Percentiles rank a stretch among this genome's conserved stretches.
phyloP scores from a whole-genome alignment of 441 rosid genomes.

The Breynia disticha region DNA sequence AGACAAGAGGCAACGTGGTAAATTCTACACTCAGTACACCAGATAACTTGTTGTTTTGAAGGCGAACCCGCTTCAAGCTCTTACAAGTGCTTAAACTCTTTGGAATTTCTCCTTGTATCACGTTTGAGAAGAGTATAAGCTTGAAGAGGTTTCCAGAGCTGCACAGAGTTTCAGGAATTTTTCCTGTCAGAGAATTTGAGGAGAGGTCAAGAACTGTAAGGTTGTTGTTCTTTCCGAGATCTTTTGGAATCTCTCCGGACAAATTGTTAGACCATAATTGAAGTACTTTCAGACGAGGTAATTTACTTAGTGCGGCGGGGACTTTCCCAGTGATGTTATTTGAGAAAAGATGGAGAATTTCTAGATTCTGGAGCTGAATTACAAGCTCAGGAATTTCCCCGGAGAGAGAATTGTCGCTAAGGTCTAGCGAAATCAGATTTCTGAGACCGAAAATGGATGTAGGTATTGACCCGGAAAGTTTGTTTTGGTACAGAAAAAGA shows the following conservation, averaged over 20 bases:
- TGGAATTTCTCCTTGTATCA: constrained; percentile 50
- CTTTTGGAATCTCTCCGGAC: constrained; percentile 51
- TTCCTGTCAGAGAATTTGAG: constrained; percentile 61
- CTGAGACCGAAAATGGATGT: constrained; percentile 38
- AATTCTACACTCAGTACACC: constrained; percentile 48
- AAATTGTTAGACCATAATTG: constrained; percentile 78
- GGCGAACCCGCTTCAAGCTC: constrained; percentile 60
- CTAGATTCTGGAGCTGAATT: constrained; percentile 42
- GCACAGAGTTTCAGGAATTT: constrained; percentile 54
- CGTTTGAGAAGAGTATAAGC: constrained; percentile 76
- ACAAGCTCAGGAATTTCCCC: constrained; percentile 66
- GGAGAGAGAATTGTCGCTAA: constrained; percentile 59
- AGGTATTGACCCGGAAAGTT: constrained; percentile 55
- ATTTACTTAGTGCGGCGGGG: constrained; percentile 42
- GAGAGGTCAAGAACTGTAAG: constrained; percentile 78
- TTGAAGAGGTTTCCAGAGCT: constrained; percentile 57
- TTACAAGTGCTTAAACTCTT: constrained; percentile 37
- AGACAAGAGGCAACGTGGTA: constrained; percentile 46
- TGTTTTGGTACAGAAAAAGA: constrained; percentile 74
- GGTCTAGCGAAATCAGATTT: constrained; percentile 60
- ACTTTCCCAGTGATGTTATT: constrained; percentile 60
- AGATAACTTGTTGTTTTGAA: constrained; percentile 52
- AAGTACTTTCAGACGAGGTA: constrained; percentile 72
- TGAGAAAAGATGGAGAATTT: constrained; percentile 81
- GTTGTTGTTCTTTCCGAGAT: constrained; percentile 52